These are phyloP conservation scores for Colletotrichum sojae DNA, from an alignment of 2,329 filamentous ascomycete species.

Conservation along the genomic window DNA sequence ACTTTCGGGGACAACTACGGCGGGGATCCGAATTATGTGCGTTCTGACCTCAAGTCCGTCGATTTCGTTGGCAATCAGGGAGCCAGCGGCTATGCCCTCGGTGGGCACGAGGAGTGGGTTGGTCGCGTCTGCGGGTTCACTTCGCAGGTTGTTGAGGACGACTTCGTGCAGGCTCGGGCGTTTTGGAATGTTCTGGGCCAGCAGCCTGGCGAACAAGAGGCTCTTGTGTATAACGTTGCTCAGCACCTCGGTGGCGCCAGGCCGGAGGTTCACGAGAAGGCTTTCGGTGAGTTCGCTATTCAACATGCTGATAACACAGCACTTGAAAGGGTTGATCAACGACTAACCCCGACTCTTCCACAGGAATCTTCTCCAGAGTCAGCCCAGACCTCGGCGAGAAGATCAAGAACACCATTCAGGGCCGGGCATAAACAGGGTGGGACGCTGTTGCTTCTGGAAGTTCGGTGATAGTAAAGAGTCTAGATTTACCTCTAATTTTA, in stretches of 20 bases:
- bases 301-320: no score
- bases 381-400: background rate
- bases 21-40: slow-evolving; percentile 59
- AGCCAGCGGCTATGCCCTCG: slow-evolving; percentile 7
- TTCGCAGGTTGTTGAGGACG: slow-evolving; percentile 23
- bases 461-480: no score
- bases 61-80: slow-evolving; percentile 35
- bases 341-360: background rate
- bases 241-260: slow-evolving; percentile 5
- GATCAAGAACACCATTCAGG: slow-evolving; percentile 6
- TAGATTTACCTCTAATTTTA: no score
- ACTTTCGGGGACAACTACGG: slow-evolving; percentile 61
- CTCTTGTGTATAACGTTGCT: slow-evolving; percentile 15
- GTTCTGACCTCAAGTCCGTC: slow-evolving; percentile 48
- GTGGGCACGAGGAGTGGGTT: slow-evolving; percentile 28
- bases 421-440: background rate
- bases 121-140: slow-evolving; percentile 27
- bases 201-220: slow-evolving; percentile 18
- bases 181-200: slow-evolving; percentile 19
- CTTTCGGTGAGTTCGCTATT: slow-evolving; percentile 12
- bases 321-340: background rate
- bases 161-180: slow-evolving; percentile 15
- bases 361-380: background rate
- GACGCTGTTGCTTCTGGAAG: no score
- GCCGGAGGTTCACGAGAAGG: slow-evolving; percentile 22